These are phyloP conservation scores for Rutidosis leptorrhynchoides DNA, from an alignment of 129 eudicot genomes.

Conservation along the genomic window DNA sequence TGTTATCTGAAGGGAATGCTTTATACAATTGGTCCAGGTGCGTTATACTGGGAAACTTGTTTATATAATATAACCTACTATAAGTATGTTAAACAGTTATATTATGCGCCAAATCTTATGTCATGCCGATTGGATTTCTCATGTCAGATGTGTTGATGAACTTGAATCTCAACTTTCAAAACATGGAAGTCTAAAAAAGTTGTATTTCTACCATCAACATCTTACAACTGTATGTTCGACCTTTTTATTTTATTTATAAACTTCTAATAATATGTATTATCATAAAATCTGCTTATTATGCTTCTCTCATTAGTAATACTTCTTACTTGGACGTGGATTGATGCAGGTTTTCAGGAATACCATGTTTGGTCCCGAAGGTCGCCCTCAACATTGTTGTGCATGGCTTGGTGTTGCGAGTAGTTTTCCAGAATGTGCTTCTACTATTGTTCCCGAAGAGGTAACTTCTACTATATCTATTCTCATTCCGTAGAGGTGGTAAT, in stretches of 20 bases:
- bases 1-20: conserved; percentile 96
- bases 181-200: conserved; percentile 89
- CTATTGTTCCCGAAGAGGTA: conserved; percentile 96
- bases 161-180: conserved; percentile 89
- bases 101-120: conserved; percentile 15
- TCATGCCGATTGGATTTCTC: conserved; percentile 26
- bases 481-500: background rate
- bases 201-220: conserved; percentile 99
- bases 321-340: conserved; percentile 22
- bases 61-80: conserved; percentile 6
- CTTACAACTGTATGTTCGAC: conserved; percentile 77
- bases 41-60: conserved; percentile 20
- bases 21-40: conserved; percentile 99
- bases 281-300: conserved; percentile 3
- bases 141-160: conserved; percentile 96
- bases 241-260: background rate
- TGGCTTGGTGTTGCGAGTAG: conserved; percentile 99
- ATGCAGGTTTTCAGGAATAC: conserved; percentile 94
- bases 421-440: conserved; percentile 95
- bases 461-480: conserved; percentile 4
- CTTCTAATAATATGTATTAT: background rate
- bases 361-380: conserved; percentile 99
- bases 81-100: background rate
- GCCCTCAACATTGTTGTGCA: conserved; percentile 99
- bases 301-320: background rate